Evolutionary conservation across 139 green algal species (phyloP), one percentile per base, ranked within the genome.

Genomic region (Chlorella sp.): DNA sequence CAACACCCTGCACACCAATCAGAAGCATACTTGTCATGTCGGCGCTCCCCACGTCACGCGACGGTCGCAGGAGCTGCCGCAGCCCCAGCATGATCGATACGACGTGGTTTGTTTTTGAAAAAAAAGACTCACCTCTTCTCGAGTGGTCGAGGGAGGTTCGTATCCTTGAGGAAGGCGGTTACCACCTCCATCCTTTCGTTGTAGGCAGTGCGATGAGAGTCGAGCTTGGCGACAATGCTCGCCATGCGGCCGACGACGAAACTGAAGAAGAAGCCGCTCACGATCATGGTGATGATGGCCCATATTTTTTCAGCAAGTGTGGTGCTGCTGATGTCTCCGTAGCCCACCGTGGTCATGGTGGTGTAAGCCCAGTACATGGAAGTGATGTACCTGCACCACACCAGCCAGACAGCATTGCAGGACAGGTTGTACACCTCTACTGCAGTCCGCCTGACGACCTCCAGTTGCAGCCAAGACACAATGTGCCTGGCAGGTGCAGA

Each of bases 301-400:
- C 78, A 82, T 55, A 86, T 73, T 32, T 77, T 76, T 62, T 87
- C 81, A 14, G 32, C 36, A 23, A 71, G 75, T 50, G 65, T 81
- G 20, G 60, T 73, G 23, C 68, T 61, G 26, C 62, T 66, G 61
- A 82, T 78, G 72, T 87, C 77, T 34, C 85, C 85, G 49, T 85
- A 90, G 5, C 85, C 85, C 23, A 90, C 82, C 30, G 85, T 88
- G 23, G 80, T 77, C 73, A 90, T 83, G 1, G 85, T 90, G 2
- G 78, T 78, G 29, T 83, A 50, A 1, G 71, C 67, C 77, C 77
- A 90, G 62, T 90, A 90, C 49, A 89, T 35, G 5, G 82, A 31
- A 23, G 78, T 80, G 34, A 87, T 74, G 67, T 89, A 89, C 62
- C 72, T 72, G 2, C 71, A 60, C 17, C n/a, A n/a, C n/a, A n/a